Evolutionary conservation across 1,284 basidiomycete species (phyloP).

Genomic region (Inonotus hispidus): DNA sequence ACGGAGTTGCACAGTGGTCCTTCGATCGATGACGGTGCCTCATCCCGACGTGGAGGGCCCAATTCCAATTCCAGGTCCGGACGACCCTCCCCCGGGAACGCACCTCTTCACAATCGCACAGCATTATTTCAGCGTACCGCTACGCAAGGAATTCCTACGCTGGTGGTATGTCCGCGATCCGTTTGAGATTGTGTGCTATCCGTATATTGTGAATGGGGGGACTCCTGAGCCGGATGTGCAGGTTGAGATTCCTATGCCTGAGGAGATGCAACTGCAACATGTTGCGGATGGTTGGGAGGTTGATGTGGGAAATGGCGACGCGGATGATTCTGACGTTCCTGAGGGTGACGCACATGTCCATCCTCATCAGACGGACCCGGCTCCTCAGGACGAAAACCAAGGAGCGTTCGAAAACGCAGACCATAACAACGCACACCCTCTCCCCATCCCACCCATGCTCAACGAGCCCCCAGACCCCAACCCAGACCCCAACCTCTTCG

Average conservation of each 20-base stretch:
- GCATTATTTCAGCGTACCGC: conserved; percentile 67
- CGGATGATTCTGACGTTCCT: not conserved
- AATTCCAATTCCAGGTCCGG: not conserved
- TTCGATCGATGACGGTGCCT: conserved; percentile 55
- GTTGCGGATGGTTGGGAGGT: not conserved
- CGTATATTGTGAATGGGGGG: not conserved
- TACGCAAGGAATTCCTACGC: conserved; percentile 19
- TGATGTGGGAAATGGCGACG: not conserved
- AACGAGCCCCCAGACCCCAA: not conserved
- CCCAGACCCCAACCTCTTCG: not conserved
- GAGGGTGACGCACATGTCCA: not conserved
- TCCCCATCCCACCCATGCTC: not conserved
- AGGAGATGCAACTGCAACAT: not conserved
- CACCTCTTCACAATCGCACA: conserved; percentile 57
- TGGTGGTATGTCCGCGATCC: conserved; percentile 61
- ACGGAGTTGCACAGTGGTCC: conserved; percentile 66
- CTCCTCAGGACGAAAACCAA: not conserved
- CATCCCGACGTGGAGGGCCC: conserved; percentile 42
- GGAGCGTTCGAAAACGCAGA: not conserved
- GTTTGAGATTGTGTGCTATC: conserved; percentile 58
- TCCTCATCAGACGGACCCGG: not conserved
- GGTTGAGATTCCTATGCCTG: not conserved
- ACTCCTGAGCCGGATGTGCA: not conserved
- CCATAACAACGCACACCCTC: not conserved
- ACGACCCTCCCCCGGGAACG: conserved; percentile 14